A percentile compares a stretch with the other conserved stretches of the same genome.
phyloP scores from a whole-genome alignment of 78 protist genomes.

The Diacronema lutheri region DNA sequence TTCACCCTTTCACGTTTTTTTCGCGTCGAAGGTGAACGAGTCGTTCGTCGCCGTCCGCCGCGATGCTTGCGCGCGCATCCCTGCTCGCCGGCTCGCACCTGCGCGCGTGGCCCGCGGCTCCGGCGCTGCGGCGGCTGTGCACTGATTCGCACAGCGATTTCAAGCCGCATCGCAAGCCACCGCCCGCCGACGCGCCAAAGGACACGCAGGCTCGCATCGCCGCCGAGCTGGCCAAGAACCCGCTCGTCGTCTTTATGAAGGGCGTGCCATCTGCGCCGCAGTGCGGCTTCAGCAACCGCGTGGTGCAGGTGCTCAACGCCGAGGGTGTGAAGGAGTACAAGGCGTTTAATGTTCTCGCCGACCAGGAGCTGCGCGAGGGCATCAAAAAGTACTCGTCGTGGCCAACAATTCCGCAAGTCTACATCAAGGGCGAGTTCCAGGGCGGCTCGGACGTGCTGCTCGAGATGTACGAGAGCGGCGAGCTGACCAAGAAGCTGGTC shows the following conservation, averaged over 20 bases:
- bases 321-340: slow-evolving; percentile 48
- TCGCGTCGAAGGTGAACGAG: no score
- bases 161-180: not conserved
- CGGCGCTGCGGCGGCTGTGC: no score
- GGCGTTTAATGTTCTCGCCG: slow-evolving; percentile 58
- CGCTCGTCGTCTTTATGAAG: slow-evolving; percentile 83
- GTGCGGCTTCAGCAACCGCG: slow-evolving; percentile 82
- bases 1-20: no score
- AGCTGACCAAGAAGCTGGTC: slow-evolving; percentile 1
- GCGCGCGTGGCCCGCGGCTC: not conserved
- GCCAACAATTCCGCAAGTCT: slow-evolving; percentile 94
- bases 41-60: no score
- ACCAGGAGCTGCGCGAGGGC: slow-evolving; percentile 62
- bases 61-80: no score
- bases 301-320: slow-evolving; percentile 59
- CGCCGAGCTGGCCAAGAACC: slow-evolving; percentile 12
- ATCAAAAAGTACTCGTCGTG: slow-evolving; percentile 71
- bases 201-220: slow-evolving; percentile 3
- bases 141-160: not conserved
- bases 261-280: slow-evolving; percentile 81
- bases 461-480: slow-evolving; percentile 57
- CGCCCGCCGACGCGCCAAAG: not conserved
- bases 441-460: slow-evolving; percentile 85
- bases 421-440: slow-evolving; percentile 75
- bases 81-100: no score